Base-by-base conservation (phyloP, 257 asterid genomes). In the Agastache rugosa region DNA sequence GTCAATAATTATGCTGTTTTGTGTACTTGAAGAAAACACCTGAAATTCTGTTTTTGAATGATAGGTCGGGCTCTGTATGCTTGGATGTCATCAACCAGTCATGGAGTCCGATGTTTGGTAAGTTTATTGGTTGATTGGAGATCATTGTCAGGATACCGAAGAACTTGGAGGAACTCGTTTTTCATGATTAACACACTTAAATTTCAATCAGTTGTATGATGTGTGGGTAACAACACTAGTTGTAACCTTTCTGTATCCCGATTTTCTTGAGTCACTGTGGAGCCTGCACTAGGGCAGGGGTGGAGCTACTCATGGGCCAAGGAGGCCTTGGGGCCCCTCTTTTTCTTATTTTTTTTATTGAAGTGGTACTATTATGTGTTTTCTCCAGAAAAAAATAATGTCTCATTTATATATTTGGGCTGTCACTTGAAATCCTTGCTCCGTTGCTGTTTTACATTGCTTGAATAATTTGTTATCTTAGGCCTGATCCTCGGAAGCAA, bases 81-180 rank as follows among this genome's bases (percentile, higher is more conserved):
- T 89, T 91, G 91, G 96, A 93, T 80, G 96, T 91, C 70, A 93
- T 91, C 67, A 91, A 93, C 82, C 98, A 93, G 81, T 89, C 98
- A 62, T 91, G 97, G 98, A 93, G 98, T 73, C 98, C 97, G 67
- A 91, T 91, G 97, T 88, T 87, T 58, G 98, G 98, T 91, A 85
- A 75, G 88, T 69, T 48, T 11, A 72, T 39, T 61, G 34, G 45
- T 74, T 77, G 39, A 20, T 20, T 72, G 67, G 23, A 55, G 31
- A 72, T 23, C 29, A 8, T 37, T 54, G 27, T 41, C 27, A 1
- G 7, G 25, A 16, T 41, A 17, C 25, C 16, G 29, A 20, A 19
- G 8, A 25, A 63, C 14, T 64, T 22, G 35, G 53, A 67, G 47
- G 48, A 17, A 29, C 35, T 51, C 6, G 63, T 51, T 19, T 61